Evolutionary conservation across 139 green algal genomes (phyloP).

Genomic region (Auxenochlorella pyrenoidosa): DNA sequence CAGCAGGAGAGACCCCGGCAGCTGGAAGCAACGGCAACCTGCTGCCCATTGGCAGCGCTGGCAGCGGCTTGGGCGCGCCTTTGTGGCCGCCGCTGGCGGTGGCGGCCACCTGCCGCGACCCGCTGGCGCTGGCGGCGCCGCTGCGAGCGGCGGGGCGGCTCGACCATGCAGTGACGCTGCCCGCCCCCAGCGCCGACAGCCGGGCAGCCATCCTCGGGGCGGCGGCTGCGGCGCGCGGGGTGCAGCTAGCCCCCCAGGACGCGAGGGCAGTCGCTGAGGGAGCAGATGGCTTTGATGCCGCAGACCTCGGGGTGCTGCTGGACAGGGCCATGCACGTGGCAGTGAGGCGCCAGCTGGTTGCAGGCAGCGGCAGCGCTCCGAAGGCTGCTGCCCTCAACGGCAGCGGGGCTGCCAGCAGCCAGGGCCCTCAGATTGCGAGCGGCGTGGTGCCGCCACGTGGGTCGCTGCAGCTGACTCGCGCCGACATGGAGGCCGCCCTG

Average conservation of each 20-base stretch:
- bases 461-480: background rate
- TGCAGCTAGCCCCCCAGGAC: background rate
- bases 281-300: constrained; percentile 80
- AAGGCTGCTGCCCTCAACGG: background rate
- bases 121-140: constrained; percentile 46
- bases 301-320: constrained; percentile 75
- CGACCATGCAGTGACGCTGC: constrained; percentile 56
- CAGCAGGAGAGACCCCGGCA: background rate
- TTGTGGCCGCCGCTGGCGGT: constrained; percentile 54
- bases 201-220: constrained; percentile 59
- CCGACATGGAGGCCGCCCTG: constrained; percentile 63
- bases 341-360: constrained; percentile 42
- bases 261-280: constrained; percentile 45
- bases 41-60: background rate
- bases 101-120: constrained; percentile 46
- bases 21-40: too few relatives aligned
- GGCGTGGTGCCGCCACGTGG: background rate
- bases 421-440: background rate
- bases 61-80: background rate
- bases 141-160: constrained; percentile 66
- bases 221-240: constrained; percentile 41
- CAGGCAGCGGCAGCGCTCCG: background rate
- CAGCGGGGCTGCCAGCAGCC: background rate
- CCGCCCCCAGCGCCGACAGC: constrained; percentile 55
- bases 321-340: constrained; percentile 74